phyloP scores from a whole-genome alignment of 164 flowering plant genomes.

The Akebia trifoliata region DNA sequence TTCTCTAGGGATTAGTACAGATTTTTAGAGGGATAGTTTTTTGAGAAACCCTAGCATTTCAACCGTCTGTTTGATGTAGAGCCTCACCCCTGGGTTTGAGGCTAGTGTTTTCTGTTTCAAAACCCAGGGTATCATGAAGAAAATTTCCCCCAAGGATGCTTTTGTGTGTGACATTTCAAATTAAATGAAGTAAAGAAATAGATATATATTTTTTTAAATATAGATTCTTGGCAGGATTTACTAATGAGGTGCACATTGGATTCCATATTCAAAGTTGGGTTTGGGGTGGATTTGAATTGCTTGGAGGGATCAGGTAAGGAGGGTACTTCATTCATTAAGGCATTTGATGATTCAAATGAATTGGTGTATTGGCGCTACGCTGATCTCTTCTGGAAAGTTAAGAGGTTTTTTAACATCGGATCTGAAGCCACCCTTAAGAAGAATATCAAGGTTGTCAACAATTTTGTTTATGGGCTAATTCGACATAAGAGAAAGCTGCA shows the following conservation, averaged over 20 bases:
- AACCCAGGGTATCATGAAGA: too few relatives aligned
- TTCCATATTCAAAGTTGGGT: constrained; percentile 71
- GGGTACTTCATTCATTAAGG: constrained; percentile 37
- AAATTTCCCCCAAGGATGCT: too few relatives aligned
- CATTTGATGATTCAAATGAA: constrained; percentile 59
- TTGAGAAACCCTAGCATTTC: too few relatives aligned
- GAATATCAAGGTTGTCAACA: constrained; percentile 39
- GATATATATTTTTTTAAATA: too few relatives aligned
- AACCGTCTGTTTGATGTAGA: too few relatives aligned
- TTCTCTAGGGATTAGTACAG: too few relatives aligned
- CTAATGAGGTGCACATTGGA: constrained; percentile 53
- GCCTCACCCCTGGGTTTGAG: too few relatives aligned
- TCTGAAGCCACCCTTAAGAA: constrained; percentile 49
- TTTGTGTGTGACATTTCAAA: too few relatives aligned
- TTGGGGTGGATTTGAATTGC: constrained; percentile 62
- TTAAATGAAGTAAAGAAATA: too few relatives aligned
- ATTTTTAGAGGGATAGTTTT: too few relatives aligned
- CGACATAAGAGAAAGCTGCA: constrained; percentile 33
- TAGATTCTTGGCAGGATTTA: constrained; percentile 38
- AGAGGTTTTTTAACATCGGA: constrained; percentile 52
- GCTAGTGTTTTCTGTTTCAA: too few relatives aligned
- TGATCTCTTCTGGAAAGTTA: constrained; percentile 59
- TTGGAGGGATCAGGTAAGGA: constrained; percentile 40
- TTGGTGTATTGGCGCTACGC: constrained; percentile 42
- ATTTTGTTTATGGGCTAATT: constrained; percentile 43